A percentile compares a stretch with the other conserved stretches of the same genome.
phyloP scores from a whole-genome alignment of 371 early-diverging fungal genomes.

The Rhizomucor pusillus region DNA sequence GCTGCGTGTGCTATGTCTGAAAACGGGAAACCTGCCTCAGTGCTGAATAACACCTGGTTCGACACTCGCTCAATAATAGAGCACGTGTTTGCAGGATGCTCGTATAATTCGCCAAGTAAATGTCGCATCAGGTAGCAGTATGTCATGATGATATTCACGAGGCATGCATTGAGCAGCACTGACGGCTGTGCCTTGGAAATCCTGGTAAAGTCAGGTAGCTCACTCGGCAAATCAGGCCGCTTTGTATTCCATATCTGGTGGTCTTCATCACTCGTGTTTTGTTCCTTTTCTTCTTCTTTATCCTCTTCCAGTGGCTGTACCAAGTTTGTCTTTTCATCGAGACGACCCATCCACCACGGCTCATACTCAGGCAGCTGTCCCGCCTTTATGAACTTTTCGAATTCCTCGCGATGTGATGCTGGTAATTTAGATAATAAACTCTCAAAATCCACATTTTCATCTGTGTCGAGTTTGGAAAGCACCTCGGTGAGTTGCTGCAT shows the following conservation, averaged over 20 bases:
- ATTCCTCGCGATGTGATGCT: slow-evolving; percentile 52
- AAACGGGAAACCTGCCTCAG: slow-evolving; percentile 18
- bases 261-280: no score
- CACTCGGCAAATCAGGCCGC: no score
- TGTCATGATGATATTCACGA: slow-evolving; percentile 21
- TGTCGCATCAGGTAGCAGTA: slow-evolving; percentile 44
- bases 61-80: slow-evolving; percentile 13
- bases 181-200: slow-evolving; percentile 6
- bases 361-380: slow-evolving; percentile 19
- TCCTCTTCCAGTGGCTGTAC: slow-evolving; percentile 12
- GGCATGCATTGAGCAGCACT: slow-evolving; percentile 10
- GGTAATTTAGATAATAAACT: slow-evolving; percentile 52
- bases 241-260: no score
- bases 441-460: slow-evolving; percentile 43
- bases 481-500: slow-evolving; percentile 27
- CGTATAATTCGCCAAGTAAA: slow-evolving; percentile 24
- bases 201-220: no score
- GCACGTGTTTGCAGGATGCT: slow-evolving; percentile 20
- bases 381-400: slow-evolving; percentile 25
- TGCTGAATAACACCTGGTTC: slow-evolving; percentile 17
- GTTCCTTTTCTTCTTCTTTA: neutral
- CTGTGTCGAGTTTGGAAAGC: slow-evolving; percentile 51
- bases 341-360: slow-evolving; percentile 41
- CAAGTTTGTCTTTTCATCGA: neutral
- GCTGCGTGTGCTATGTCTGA: slow-evolving; percentile 14